phyloP scores from a whole-genome alignment of 768 basidiomycete genomes.

The Lentinus brumalis region DNA sequence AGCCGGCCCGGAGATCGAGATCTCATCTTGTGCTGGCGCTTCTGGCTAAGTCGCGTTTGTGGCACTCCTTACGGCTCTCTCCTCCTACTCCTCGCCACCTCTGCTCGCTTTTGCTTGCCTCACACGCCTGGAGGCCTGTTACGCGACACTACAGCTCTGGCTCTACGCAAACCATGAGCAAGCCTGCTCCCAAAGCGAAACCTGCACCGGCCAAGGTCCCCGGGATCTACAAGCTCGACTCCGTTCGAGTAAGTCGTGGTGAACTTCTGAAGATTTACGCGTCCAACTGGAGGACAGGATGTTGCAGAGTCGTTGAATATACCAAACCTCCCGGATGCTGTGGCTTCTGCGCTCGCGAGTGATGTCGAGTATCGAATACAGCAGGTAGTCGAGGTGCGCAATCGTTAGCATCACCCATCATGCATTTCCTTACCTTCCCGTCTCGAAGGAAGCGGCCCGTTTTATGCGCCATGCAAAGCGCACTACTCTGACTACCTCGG shows the following conservation, averaged over 20 bases:
- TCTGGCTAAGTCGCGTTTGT: too few relatives aligned
- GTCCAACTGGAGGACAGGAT: constrained; percentile 54
- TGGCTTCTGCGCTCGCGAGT: constrained; percentile 85
- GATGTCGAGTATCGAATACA: constrained; percentile 97
- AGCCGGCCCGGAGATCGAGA: too few relatives aligned
- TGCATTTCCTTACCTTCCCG: neutral
- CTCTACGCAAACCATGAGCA: constrained; percentile 9
- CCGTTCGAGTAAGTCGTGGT: constrained; percentile 28
- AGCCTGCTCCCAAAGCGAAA: constrained; percentile 10
- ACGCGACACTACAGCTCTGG: too few relatives aligned
- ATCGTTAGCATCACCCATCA: neutral
- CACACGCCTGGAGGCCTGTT: too few relatives aligned
- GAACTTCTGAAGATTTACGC: constrained; percentile 6
- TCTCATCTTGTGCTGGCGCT: too few relatives aligned
- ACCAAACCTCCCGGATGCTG: constrained; percentile 68
- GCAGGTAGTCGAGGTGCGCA: constrained; percentile 84
- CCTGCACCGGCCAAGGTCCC: constrained; percentile 16
- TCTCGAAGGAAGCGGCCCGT: constrained; percentile 82
- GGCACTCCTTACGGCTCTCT: too few relatives aligned
- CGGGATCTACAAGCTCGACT: constrained; percentile 34
- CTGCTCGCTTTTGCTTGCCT: too few relatives aligned
- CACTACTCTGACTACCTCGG: constrained; percentile 85
- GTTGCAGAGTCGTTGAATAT: constrained; percentile 88
- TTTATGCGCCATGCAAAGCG: constrained; percentile 95
- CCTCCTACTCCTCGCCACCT: too few relatives aligned